Conservation (phyloP, 768 basidiomycete genomes). For the Ramaria rubella region DNA sequence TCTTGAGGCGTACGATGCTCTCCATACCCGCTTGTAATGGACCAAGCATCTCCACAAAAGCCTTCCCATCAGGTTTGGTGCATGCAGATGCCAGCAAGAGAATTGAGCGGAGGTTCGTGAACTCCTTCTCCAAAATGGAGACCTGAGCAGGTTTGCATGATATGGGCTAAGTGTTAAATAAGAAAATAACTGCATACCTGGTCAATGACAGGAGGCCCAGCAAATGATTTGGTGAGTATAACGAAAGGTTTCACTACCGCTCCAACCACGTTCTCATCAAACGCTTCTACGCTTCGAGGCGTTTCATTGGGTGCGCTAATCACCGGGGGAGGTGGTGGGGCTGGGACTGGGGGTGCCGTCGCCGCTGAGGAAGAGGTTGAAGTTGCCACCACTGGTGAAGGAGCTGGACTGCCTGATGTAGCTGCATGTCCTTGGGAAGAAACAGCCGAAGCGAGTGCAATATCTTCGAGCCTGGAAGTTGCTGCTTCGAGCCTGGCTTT, state of each 20-base stretch:
- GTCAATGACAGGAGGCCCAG: conserved; percentile 61
- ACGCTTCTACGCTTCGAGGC: conserved; percentile 61
- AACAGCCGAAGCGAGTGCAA: conserved; percentile 44
- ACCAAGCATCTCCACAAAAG: conserved; percentile 49
- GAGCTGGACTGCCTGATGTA: conserved; percentile 23
- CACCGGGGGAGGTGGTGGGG: conserved; percentile 32
- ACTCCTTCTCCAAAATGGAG: conserved; percentile 57
- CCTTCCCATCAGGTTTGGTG: conserved; percentile 67
- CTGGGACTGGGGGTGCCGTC: conserved; percentile 27
- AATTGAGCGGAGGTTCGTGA: conserved; percentile 59
- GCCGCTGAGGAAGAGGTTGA: too few species aligned
- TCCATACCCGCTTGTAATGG: conserved; percentile 70
- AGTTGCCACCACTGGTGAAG: conserved; percentile 32
- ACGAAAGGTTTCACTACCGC: conserved; percentile 70
- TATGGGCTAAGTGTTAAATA: not conserved
- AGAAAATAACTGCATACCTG: conserved; percentile 47
- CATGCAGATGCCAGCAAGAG: conserved; percentile 63
- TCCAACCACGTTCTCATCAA: conserved; percentile 65
- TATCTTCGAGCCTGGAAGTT: conserved; percentile 88
- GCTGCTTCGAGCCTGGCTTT: conserved; percentile 76
- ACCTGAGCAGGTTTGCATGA: conserved; percentile 41
- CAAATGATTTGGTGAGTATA: conserved; percentile 63
- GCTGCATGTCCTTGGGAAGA: conserved; percentile 21
- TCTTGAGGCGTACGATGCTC: conserved; percentile 74
- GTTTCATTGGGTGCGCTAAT: conserved; percentile 23